Evolutionary conservation across 2,329 filamentous ascomycete species (phyloP), one percentile per base, ranked within the genome.

Genomic region (Ophiocordyceps australis): DNA sequence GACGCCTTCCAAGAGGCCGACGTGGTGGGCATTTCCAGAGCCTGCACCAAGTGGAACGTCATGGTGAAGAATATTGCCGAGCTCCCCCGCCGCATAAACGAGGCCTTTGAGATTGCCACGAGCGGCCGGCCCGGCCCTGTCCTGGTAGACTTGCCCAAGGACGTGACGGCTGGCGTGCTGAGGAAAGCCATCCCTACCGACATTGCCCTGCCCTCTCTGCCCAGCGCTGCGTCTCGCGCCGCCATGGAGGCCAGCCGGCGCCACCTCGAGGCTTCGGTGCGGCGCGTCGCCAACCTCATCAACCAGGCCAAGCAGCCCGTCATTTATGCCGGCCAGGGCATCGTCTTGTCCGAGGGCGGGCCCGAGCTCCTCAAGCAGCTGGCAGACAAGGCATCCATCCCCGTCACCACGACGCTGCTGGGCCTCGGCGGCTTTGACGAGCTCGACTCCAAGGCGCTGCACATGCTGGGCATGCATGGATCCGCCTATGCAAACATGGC

Each of bases 401-500:
- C 89, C 25, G 89, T 98, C 22, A 94, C 86, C 11, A 95, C 89
- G 15, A 94, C 89, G 28, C 73, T 98, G 6, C 85, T 93, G 43
- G 89, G 85, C 39, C 70, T 98, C 7, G 89, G 89, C 41, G 81
- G 72, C 14, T 95, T 77, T 38, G 85, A 95, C 42, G 89, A 95
- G 58, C 67, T 89, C 9, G 82, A 95, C 43, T 72, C 82, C 37
- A 94, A 93, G 66, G 78, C 85, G 23, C 65, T 95, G 26, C 85
- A 95, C 57, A 98, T 98, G 89, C 72, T 95, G 17, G 89, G 89
- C 36, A 95, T 95, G 89, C 86, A 95, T 60, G 89, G 89, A 32
- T 78, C 85, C 7, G 85, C 83, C 7, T 98, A 92, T 45, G 89
- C 89, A 48, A 98, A 98, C 61, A 82, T 94, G 77, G 73, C 89